phyloP scores from a whole-genome alignment of 225 moss, liverwort and hornwort genomes.

The Straminergon stramineum region DNA sequence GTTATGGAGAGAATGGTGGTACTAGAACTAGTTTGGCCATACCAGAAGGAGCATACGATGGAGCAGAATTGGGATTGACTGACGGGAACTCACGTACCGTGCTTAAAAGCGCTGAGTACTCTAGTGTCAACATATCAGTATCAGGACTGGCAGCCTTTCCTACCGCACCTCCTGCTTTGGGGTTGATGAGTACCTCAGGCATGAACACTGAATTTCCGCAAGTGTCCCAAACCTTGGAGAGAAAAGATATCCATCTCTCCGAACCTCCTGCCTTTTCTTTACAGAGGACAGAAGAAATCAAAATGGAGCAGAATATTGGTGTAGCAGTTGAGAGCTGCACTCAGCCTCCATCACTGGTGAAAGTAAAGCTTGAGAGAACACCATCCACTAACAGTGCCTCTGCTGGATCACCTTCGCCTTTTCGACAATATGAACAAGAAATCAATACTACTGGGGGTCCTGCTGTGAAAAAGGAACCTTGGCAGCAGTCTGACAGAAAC shows the following conservation, averaged over 20 bases:
- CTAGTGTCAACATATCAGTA: constrained; percentile 11
- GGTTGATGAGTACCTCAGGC: background rate
- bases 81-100: constrained; percentile 10
- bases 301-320: constrained; percentile 25
- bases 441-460: constrained; percentile 1
- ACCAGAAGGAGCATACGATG: constrained; percentile 19
- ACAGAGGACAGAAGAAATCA: constrained; percentile 14
- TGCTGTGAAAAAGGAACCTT: constrained; percentile 19
- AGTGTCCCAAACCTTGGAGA: constrained; percentile 7
- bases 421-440: constrained; percentile 21
- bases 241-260: constrained; percentile 10
- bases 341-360: constrained; percentile 26
- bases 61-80: constrained; percentile 14
- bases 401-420: constrained; percentile 31
- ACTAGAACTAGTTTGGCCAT: constrained; percentile 3
- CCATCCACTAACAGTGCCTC: constrained; percentile 17
- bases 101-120: constrained; percentile 22
- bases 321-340: constrained; percentile 13
- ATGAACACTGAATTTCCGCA: constrained; percentile 12
- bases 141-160: constrained; percentile 17
- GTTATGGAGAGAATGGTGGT: constrained; percentile 23
- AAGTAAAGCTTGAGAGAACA: constrained; percentile 27
- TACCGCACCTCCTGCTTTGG: constrained; percentile 9
- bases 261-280: constrained; percentile 13
- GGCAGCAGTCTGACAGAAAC: constrained; percentile 21